Conservation (phyloP, 305 asterid genomes). For the Andrographis paniculata region DNA sequence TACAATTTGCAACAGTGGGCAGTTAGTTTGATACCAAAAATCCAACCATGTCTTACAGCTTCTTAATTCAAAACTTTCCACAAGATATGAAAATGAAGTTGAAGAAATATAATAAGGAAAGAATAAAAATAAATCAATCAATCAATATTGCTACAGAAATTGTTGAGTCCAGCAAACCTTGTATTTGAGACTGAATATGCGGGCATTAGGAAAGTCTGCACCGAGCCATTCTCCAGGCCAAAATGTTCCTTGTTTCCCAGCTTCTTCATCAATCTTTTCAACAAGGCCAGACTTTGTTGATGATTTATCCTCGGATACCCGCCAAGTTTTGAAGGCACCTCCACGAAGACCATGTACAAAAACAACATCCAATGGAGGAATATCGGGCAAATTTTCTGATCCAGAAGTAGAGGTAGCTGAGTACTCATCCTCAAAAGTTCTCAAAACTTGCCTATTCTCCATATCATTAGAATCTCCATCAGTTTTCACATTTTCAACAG, state of each 20-base stretch:
- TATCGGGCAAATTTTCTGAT: conserved; percentile 34
- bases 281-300: conserved; percentile 98
- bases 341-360: conserved; percentile 97
- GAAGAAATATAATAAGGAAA: conserved; percentile 15
- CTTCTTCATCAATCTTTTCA: conserved; percentile 98
- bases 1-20: conserved; percentile 34
- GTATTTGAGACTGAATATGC: conserved; percentile 85
- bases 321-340: conserved; percentile 98
- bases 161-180: conserved; percentile 42
- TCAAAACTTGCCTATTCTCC: conserved; percentile 23
- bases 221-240: conserved; percentile 99
- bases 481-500: conserved; percentile 27
- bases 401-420: conserved; percentile 50
- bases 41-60: conserved; percentile 1
- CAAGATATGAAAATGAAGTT: neutral
- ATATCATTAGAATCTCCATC: conserved; percentile 34
- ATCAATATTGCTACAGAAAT: neutral
- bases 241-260: conserved; percentile 93
- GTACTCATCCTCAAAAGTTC: conserved; percentile 25
- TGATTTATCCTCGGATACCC: conserved; percentile 90
- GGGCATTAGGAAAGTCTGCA: conserved; percentile 93
- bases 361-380: conserved; percentile 75
- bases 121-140: no score
- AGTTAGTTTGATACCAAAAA: conserved; percentile 11
- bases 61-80: conserved; percentile 9